Base-by-base conservation (phyloP, 2,329 filamentous ascomycete genomes). In the Zalaria sp. region DNA sequence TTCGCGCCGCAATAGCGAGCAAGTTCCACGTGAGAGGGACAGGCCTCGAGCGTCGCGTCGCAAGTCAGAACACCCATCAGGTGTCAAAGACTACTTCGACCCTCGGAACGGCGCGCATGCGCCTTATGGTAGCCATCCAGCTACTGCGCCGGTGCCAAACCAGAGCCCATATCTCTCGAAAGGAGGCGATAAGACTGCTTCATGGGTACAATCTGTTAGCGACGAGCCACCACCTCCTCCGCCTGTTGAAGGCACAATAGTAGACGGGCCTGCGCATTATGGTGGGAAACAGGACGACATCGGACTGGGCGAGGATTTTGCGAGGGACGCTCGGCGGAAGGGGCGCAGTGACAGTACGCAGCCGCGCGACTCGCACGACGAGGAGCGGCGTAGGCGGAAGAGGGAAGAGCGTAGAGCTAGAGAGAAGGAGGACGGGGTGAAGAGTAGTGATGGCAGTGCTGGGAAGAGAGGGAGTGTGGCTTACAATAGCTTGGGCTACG, bases 141-240 rank as follows among this genome's bases (percentile, higher is more conserved):
- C 44, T 40, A 49, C 46, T 11, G 42, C 47, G 32, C 48, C 53
- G 27, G 39, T 47, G 43, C 50, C 51, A 51, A 53, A 54, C 49
- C 52, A 46, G 32, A 40, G 39, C 38, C 58, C 59, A 8, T 61
- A 61, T 49, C 50, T 58, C 6, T 45, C 56, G 45, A 56, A 55
- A 35, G 59, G 60, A 40, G 36, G 38, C n/a, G 65, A 70, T 55
- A 70, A 70, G 55, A 70, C 67, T 4, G 61, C 61, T 1, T 67
- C 63, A 0, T 71, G 67, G 67, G 66, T 71, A 5, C 55, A 69
- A 43, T 63, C 57, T 1, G 50, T 71, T 39, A 63, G 59, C 40
- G 60, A 63, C 37, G 63, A 66, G 28, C 65, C 65, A 18, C 66
- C 67, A 3, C 60, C 63, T 4, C 66, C 66, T 3, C 61, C 65